Conservation (phyloP, 495 filamentous ascomycete species). For the Annulohypoxylon moriforme region DNA sequence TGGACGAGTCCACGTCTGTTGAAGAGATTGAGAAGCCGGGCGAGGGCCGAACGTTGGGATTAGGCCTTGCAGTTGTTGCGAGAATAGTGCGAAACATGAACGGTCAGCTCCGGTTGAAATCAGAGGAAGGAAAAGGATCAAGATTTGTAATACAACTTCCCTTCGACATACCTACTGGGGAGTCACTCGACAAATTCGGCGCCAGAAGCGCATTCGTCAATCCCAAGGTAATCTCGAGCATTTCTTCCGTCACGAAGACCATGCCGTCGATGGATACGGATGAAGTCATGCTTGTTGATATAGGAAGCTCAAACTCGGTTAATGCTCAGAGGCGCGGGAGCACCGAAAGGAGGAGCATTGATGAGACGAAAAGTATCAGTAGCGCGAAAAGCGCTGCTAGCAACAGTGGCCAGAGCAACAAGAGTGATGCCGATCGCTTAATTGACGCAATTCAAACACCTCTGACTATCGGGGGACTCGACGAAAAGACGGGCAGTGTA, state of each 20-base stretch:
- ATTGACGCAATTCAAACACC: constrained; percentile 81
- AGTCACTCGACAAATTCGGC: constrained; percentile 44
- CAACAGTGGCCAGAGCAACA: constrained; percentile 64
- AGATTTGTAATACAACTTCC: constrained; percentile 80
- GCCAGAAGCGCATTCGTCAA: constrained; percentile 23
- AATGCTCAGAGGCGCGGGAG: constrained; percentile 21
- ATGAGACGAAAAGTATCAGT: constrained; percentile 57
- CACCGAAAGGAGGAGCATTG: constrained; percentile 49
- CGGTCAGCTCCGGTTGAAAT: constrained; percentile 87
- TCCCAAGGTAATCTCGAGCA: constrained; percentile 31
- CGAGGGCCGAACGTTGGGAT: constrained; percentile 69
- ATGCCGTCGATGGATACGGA: constrained; percentile 53
- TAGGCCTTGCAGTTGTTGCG: constrained; percentile 88
- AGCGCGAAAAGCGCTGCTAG: constrained; percentile 67
- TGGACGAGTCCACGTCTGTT: constrained; percentile 52
- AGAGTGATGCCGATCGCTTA: constrained; percentile 77
- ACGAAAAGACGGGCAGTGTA: constrained; percentile 39
- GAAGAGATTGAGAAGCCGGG: constrained; percentile 45
- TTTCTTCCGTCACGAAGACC: constrained; percentile 46
- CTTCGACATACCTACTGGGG: constrained; percentile 69
- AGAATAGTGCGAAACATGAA: constrained; percentile 89
- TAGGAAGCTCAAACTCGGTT: constrained; percentile 45
- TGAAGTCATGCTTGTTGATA: constrained; percentile 69
- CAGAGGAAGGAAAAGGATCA: constrained; percentile 86
- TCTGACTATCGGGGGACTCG: constrained; percentile 55